Conservation (phyloP, 768 basidiomycete species). For the Hemileccinum impolitum region DNA sequence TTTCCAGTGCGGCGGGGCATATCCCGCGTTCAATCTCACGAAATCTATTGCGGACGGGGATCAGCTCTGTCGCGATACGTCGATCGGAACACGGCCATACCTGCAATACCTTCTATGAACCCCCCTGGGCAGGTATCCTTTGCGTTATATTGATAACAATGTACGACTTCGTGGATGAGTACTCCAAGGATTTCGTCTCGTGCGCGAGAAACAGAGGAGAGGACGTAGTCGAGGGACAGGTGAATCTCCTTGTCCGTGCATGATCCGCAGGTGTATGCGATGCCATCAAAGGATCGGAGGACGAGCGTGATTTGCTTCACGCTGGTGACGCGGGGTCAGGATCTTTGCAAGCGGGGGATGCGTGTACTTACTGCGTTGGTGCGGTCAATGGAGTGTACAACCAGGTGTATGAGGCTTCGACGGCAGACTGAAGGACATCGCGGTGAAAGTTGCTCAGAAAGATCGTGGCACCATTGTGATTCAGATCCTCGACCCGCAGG, state of each 20-base stretch:
- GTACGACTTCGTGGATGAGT: slow-evolving; percentile 72
- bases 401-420: slow-evolving; percentile 38
- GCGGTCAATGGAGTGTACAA: slow-evolving; percentile 43
- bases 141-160: slow-evolving; percentile 73
- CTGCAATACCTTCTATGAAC: slow-evolving; percentile 77
- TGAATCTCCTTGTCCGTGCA: slow-evolving; percentile 68
- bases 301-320: slow-evolving; percentile 55
- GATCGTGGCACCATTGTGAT: slow-evolving; percentile 52
- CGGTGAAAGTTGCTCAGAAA: slow-evolving; percentile 53
- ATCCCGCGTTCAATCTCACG: slow-evolving; percentile 58
- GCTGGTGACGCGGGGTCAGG: slow-evolving; percentile 30
- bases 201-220: slow-evolving; percentile 37
- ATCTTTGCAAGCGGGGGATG: background rate
- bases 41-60: slow-evolving; percentile 51
- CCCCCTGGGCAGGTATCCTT: slow-evolving; percentile 61
- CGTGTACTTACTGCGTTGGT: slow-evolving; percentile 45
- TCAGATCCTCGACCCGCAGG: slow-evolving; percentile 55
- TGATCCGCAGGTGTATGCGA: slow-evolving; percentile 64
- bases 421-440: slow-evolving; percentile 35
- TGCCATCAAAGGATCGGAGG: slow-evolving; percentile 63
- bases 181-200: slow-evolving; percentile 68
- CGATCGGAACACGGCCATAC: slow-evolving; percentile 34
- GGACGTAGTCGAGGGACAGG: slow-evolving; percentile 65
- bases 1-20: slow-evolving; percentile 71
- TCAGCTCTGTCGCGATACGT: background rate